Evolutionary conservation across 2,329 filamentous ascomycete species (phyloP), one percentile per base, ranked within the genome.

Genomic region (Chaetothyriales sp.): DNA sequence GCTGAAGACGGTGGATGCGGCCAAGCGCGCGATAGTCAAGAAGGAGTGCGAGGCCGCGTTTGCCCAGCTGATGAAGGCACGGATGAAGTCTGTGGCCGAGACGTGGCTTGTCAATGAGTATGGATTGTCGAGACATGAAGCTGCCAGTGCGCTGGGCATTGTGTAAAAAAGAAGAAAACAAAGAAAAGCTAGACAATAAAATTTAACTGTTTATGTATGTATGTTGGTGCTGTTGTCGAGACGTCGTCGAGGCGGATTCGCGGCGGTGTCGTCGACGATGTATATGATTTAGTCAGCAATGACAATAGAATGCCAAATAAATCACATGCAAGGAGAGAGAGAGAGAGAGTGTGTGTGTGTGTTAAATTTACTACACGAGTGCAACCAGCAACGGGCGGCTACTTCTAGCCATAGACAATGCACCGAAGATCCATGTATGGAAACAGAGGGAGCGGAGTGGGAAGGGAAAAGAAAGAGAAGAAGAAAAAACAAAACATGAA

Each of bases 1-100:
- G 49, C 76, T 95, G 53, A 98, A 96, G 73, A 85, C 78, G 18
- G 81, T 96, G 32, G 77, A 83, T 54, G 74, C 78, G 5, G 76
- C 79, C 60, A 76, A 78, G 62, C 77, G 86, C 55, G 78, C 77
- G 0, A 66, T 70, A 25, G 77, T 78, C 15, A 86, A 83, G 81
- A 82, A 85, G 61, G 76, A 80, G 60, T 86, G 84, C 63, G 80
- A 86, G 65, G 74, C 83, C 57, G 76, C 80, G 55, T 90, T 93
- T 66, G 80, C 85, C 61, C 76, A 78, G 54, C 76, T 87, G 39
- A 52, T 49, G 46, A 50, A 51, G n/a, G 5, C 10, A 5, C 32
- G 32, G 12, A 39, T 39, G 32, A 9, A 39, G 15, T 39, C 32
- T 39, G 32, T 39, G 10, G 32, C 32, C 10, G 32, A 15, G 32